A percentile compares a stretch with the other conserved stretches of the same genome.
Evolutionary conservation across 805 yeast species (phyloP).

Genomic region (Zygotorulaspora florentina): DNA sequence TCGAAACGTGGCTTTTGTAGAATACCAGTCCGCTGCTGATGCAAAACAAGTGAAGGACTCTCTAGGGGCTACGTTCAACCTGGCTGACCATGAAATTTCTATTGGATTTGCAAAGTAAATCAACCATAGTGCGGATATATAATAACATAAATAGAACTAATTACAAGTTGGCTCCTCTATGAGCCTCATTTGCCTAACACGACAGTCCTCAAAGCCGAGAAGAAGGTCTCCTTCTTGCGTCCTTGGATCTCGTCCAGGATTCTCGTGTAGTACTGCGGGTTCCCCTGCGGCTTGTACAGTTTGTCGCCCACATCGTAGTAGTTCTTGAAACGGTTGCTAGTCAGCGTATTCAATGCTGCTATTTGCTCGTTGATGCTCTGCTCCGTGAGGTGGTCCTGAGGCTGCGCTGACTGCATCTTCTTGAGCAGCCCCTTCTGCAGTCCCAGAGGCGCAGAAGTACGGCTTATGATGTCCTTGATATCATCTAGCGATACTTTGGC

Average conservation of each 20-base stretch:
- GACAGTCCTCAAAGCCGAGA: conserved; percentile 68
- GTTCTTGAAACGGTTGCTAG: conserved; percentile 56
- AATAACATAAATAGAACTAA: conserved; percentile 5
- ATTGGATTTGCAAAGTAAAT: conserved; percentile 31
- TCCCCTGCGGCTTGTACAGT: conserved; percentile 75
- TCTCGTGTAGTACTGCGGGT: conserved; percentile 72
- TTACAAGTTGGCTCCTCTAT: conserved; percentile 5
- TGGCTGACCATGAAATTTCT: conserved; percentile 16
- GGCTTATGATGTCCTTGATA: conserved; percentile 36
- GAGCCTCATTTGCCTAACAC: conserved; percentile 56
- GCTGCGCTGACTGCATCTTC: conserved; percentile 40
- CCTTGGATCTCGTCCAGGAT: conserved; percentile 68
- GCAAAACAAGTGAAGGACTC: conserved; percentile 37
- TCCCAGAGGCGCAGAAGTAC: conserved; percentile 40
- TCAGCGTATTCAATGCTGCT: conserved; percentile 51
- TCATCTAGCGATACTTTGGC: conserved; percentile 41
- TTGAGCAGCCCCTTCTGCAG: conserved; percentile 46
- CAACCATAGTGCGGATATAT: not conserved
- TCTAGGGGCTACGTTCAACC: conserved; percentile 15
- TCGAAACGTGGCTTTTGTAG: conserved; percentile 74
- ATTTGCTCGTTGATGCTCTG: conserved; percentile 50
- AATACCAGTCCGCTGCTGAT: conserved; percentile 53
- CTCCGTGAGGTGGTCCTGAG: conserved; percentile 48
- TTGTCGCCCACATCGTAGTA: conserved; percentile 64
- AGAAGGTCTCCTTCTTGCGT: conserved; percentile 59